A percentile compares a stretch with the other conserved stretches of the same genome.
phyloP scores from a whole-genome alignment of 345 rosid genomes.

The Bruguiera parviflora region DNA sequence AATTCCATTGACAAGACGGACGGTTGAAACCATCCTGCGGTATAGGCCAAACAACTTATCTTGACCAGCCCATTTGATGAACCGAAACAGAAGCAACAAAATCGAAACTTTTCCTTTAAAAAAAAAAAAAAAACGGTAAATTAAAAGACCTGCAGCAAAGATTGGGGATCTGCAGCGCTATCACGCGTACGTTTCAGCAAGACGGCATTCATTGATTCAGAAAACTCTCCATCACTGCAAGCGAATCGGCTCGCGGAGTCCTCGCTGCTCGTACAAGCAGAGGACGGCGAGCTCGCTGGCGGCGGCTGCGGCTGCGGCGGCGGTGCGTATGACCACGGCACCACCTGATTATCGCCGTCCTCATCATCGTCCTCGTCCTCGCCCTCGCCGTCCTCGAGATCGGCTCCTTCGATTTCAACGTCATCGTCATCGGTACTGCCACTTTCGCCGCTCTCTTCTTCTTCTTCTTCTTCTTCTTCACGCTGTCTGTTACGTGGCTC shows the following conservation, averaged over 20 bases:
- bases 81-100: too few species aligned
- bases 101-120: too few species aligned
- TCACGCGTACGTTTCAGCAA: background rate
- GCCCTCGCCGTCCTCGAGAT: constrained; percentile 6
- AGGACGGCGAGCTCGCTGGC: constrained; percentile 27
- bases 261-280: constrained; percentile 29
- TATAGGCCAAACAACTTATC: background rate
- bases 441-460: background rate
- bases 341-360: constrained; percentile 56
- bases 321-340: constrained; percentile 42
- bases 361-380: constrained; percentile 22
- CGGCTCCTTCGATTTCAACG: constrained; percentile 6
- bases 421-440: constrained; percentile 7
- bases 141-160: background rate
- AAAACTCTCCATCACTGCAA: background rate
- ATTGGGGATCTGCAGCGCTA: constrained; percentile 29
- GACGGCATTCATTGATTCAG: constrained; percentile 9
- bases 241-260: constrained; percentile 9
- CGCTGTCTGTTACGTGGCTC: constrained; percentile 1
- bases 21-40: constrained; percentile 20
- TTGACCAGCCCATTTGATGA: too few species aligned
- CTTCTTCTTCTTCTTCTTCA: constrained; percentile 18
- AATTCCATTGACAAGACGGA: constrained; percentile 12
- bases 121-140: background rate
- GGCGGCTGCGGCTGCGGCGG: constrained; percentile 37